Conservation (phyloP, 768 basidiomycete species). For the Baorangia bicolor region DNA sequence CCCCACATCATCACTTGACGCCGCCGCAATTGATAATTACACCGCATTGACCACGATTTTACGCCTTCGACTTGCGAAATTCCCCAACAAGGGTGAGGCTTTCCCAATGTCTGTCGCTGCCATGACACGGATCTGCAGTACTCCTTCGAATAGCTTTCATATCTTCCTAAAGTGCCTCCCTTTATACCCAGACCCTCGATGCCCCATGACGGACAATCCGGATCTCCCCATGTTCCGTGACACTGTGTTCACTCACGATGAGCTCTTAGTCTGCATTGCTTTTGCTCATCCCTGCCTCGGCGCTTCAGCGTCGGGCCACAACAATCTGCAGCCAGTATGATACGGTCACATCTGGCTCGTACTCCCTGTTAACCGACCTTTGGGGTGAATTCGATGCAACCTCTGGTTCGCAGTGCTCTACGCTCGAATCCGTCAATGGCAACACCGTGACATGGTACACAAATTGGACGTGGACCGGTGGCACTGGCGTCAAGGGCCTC, state of each 20-base stretch:
- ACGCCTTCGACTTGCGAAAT: background rate
- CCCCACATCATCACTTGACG: background rate
- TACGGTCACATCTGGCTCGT: constrained; percentile 41
- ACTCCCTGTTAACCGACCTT: constrained; percentile 52
- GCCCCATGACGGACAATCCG: background rate
- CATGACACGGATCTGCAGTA: background rate
- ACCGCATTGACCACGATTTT: background rate
- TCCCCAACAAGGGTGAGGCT: background rate
- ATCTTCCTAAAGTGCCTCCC: background rate
- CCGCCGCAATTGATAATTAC: background rate
- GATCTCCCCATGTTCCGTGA: background rate
- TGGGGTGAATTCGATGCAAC: constrained; percentile 41
- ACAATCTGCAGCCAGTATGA: constrained; percentile 52
- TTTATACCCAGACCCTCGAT: background rate
- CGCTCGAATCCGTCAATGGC: constrained; percentile 42
- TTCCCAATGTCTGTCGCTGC: background rate
- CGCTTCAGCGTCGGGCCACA: background rate
- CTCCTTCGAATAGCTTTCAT: constrained; percentile 6
- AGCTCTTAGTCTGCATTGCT: constrained; percentile 8
- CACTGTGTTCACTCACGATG: constrained; percentile 8
- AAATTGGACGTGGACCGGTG: constrained; percentile 54
- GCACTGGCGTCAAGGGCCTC: constrained; percentile 57
- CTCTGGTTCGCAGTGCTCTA: constrained; percentile 53
- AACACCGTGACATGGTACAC: constrained; percentile 50
- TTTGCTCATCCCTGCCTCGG: constrained; percentile 17